phyloP scores from a whole-genome alignment of 1,284 basidiomycete genomes.

The Heterobasidion occidentale region DNA sequence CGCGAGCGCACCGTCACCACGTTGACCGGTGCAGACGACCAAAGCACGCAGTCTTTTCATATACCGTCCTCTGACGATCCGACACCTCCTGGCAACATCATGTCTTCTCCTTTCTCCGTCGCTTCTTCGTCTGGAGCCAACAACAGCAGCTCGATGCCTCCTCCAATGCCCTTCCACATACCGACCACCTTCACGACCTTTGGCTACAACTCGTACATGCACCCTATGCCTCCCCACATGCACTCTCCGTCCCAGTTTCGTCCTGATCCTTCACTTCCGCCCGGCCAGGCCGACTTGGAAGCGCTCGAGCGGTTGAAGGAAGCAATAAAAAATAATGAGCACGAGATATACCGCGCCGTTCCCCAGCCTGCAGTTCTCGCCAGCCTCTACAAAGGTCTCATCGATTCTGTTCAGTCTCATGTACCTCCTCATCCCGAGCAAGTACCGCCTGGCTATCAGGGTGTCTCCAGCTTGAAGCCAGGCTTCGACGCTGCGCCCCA shows the following conservation, averaged over 20 bases:
- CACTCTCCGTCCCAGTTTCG: conserved; percentile 12
- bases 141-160: conserved; percentile 3
- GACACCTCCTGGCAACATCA: conserved; percentile 16
- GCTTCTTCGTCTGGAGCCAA: conserved; percentile 15
- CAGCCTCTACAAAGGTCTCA: conserved; percentile 49
- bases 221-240: conserved; percentile 13
- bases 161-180: conserved; percentile 13
- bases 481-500: not conserved
- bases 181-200: conserved; percentile 15
- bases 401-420: conserved; percentile 12
- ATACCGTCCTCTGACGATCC: conserved; percentile 41
- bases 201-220: conserved; percentile 21
- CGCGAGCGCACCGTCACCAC: conserved; percentile 59
- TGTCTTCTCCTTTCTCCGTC: conserved; percentile 24
- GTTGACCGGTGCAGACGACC: conserved; percentile 29
- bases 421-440: conserved; percentile 38
- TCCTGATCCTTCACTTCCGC: conserved; percentile 12
- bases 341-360: conserved; percentile 55
- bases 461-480: not conserved
- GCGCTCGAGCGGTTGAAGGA: conserved; percentile 65
- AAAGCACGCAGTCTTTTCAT: conserved; percentile 24
- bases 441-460: conserved; percentile 9
- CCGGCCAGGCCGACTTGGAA: conserved; percentile 52
- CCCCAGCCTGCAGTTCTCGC: conserved; percentile 59
- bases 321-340: conserved; percentile 61